phyloP scores from a whole-genome alignment of 2,329 filamentous ascomycete species.

The Colletotrichum cereale region DNA sequence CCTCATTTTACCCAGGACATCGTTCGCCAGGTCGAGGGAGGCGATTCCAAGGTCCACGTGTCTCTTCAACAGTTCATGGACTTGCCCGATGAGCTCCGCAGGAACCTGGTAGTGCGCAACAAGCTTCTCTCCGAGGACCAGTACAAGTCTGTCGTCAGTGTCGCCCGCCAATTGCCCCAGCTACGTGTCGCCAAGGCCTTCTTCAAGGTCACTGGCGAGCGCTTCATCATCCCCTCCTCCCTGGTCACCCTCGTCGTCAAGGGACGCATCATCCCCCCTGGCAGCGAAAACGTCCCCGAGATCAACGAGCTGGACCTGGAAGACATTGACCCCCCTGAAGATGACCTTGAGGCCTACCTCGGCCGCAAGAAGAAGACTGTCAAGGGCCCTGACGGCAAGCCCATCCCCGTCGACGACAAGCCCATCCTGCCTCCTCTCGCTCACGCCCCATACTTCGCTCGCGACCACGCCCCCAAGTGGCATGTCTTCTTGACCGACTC shows the following conservation, averaged over 20 bases:
- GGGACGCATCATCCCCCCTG: slow-evolving; percentile 91
- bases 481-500: slow-evolving; percentile 94
- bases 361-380: slow-evolving; percentile 77
- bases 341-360: slow-evolving; percentile 87
- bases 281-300: slow-evolving; percentile 78
- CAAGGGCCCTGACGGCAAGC: slow-evolving; percentile 72
- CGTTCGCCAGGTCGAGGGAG: slow-evolving; percentile 74
- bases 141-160: slow-evolving; percentile 79
- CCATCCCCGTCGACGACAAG: slow-evolving; percentile 69
- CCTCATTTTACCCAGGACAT: slow-evolving; percentile 83
- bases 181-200: slow-evolving; percentile 92
- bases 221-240: slow-evolving; percentile 90
- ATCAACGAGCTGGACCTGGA: slow-evolving; percentile 85
- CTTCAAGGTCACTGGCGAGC: slow-evolving; percentile 98
- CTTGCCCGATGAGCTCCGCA: slow-evolving; percentile 80
- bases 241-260: slow-evolving; percentile 96
- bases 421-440: slow-evolving; percentile 85
- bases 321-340: slow-evolving; percentile 92
- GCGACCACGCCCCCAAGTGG: slow-evolving; percentile 92
- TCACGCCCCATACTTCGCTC: slow-evolving; percentile 89
- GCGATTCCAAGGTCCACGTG: slow-evolving; percentile 79
- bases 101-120: slow-evolving; percentile 76
- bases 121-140: slow-evolving; percentile 80
- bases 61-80: slow-evolving; percentile 91
- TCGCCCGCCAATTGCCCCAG: slow-evolving; percentile 87